Percentiles rank a stretch among this genome's conserved stretches.
Evolutionary conservation across 345 rosid genomes (phyloP).

Genomic region (Boechera stricta): DNA sequence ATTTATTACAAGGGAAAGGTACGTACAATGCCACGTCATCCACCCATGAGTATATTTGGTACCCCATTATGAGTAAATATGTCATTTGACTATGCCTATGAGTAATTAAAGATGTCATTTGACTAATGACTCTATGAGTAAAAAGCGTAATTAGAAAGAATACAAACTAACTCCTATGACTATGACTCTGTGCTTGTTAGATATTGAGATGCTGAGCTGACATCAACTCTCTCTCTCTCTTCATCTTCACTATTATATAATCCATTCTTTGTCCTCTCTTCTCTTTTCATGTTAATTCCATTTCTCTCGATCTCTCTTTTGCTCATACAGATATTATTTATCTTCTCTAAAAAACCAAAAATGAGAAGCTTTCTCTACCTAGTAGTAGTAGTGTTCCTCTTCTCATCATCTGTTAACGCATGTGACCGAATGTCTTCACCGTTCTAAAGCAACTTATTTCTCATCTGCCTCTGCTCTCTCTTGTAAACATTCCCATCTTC

Average conservation of each 20-base stretch:
- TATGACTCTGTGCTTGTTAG: not conserved
- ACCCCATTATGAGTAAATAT: not conserved
- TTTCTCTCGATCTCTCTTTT: not conserved
- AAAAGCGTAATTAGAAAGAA: no score
- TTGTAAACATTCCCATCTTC: slow-evolving; percentile 45
- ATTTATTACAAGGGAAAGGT: no score
- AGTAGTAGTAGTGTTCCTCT: slow-evolving; percentile 17
- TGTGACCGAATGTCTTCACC: slow-evolving; percentile 85
- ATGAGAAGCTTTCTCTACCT: slow-evolving; percentile 50
- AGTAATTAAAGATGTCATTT: not conserved
- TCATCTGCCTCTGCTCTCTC: slow-evolving; percentile 68
- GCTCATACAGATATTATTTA: not conserved
- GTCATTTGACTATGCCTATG: not conserved
- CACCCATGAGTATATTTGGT: no score
- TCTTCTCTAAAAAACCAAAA: not conserved
- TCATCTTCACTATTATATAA: not conserved
- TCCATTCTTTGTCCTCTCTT: slow-evolving; percentile 18
- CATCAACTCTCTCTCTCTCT: not conserved
- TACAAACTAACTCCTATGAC: no score
- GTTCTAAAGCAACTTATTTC: slow-evolving; percentile 71
- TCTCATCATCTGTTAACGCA: slow-evolving; percentile 54
- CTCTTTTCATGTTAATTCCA: not conserved
- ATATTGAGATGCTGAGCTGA: slow-evolving; percentile 39
- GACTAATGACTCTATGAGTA: not conserved
- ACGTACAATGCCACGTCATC: no score